Conservation (phyloP, 192 early-diverging fungal genomes). For the Coemansia sp. region DNA sequence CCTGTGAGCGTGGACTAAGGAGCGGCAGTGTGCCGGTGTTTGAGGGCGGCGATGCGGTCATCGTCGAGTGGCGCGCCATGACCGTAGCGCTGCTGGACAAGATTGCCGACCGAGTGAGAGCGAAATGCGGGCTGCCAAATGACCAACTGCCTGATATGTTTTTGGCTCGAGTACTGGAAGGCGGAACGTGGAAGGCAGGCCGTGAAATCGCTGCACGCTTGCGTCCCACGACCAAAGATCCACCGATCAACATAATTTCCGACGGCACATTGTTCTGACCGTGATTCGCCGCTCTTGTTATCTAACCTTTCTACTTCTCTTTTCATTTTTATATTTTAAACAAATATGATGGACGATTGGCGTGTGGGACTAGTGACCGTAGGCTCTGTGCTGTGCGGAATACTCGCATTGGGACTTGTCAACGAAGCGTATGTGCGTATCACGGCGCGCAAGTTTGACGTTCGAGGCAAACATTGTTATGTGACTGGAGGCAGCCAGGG, state of each 20-base stretch:
- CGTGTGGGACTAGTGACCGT: constrained; percentile 28
- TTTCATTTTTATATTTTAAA: background rate
- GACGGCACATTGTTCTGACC: constrained; percentile 82
- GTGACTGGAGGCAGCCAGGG: constrained; percentile 78
- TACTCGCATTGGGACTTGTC: constrained; percentile 11
- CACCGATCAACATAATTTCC: constrained; percentile 86
- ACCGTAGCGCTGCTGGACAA: constrained; percentile 81
- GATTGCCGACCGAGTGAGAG: constrained; percentile 64
- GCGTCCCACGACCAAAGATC: constrained; percentile 78
- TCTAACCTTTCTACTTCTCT: background rate
- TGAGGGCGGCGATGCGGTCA: constrained; percentile 73
- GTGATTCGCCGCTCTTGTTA: no score
- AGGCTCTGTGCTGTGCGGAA: constrained; percentile 26
- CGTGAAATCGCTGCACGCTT: constrained; percentile 80
- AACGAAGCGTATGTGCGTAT: constrained; percentile 23
- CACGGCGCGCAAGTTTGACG: constrained; percentile 31
- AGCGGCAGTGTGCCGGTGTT: constrained; percentile 63
- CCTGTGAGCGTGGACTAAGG: constrained; percentile 59
- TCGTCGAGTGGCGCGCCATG: constrained; percentile 93
- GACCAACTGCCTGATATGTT: constrained; percentile 60
- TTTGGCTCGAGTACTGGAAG: constrained; percentile 86
- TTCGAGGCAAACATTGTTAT: constrained; percentile 64
- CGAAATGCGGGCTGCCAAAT: constrained; percentile 49
- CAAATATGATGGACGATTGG: constrained; percentile 43
- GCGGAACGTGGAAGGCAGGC: constrained; percentile 93